phyloP scores from a whole-genome alignment of 306 rosid species.

The Cucurbita moschata region DNA sequence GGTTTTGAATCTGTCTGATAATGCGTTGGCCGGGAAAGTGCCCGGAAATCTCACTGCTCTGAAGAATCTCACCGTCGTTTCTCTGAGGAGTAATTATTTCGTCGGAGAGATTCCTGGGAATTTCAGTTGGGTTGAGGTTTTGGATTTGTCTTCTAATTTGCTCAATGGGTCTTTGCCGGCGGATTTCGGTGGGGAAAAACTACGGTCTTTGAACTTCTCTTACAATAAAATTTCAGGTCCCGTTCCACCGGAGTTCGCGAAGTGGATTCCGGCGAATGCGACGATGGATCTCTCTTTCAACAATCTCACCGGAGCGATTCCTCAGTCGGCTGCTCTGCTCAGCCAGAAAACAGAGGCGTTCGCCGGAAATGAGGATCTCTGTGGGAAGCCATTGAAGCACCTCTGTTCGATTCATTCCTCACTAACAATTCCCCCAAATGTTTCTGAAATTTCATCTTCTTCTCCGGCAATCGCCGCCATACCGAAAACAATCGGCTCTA shows the following conservation, averaged over 20 bases:
- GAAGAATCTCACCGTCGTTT: conserved; percentile 44
- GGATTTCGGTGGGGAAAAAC: conserved; percentile 32
- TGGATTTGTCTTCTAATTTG: conserved; percentile 81
- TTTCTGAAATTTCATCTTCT: conserved; percentile 18
- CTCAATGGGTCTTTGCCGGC: conserved; percentile 64
- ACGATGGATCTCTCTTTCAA: conserved; percentile 82
- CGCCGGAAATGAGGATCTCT: conserved; percentile 58
- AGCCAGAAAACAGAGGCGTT: conserved; percentile 39
- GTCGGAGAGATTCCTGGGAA: conserved; percentile 46
- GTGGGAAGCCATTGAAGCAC: conserved; percentile 68
- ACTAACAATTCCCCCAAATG: conserved; percentile 41
- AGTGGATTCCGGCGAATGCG: conserved; percentile 27
- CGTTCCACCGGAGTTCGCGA: conserved; percentile 42
- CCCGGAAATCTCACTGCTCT: conserved; percentile 39
- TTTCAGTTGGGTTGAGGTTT: conserved; percentile 27
- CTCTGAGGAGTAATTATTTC: conserved; percentile 58
- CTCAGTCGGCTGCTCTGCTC: conserved; percentile 34
- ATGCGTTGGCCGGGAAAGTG: conserved; percentile 60
- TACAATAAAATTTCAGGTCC: conserved; percentile 63
- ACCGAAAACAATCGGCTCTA: conserved; percentile 50
- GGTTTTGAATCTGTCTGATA: conserved; percentile 63
- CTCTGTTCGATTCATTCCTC: conserved; percentile 68
- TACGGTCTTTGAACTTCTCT: conserved; percentile 61
- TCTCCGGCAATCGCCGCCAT: conserved; percentile 88
- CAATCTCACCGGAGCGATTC: conserved; percentile 59